These are phyloP conservation scores for Pholiota microspora DNA, from an alignment of 768 basidiomycete species.

Conservation along the genomic window DNA sequence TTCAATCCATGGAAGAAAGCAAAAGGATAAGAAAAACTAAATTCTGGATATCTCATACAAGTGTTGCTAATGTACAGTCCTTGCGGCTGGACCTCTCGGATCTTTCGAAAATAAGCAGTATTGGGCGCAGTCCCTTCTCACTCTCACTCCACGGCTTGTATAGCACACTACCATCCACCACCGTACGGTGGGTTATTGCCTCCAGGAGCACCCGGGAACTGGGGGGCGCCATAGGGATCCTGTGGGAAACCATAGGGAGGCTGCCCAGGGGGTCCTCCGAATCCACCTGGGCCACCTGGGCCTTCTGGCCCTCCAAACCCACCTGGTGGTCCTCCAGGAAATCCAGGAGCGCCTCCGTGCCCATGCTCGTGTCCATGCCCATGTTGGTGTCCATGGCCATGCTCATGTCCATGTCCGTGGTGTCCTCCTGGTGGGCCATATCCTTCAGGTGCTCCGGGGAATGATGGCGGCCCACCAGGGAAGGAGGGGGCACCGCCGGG, in stretches of 20 bases:
- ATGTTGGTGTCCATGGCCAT: conserved; percentile 11
- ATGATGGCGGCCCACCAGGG: conserved; percentile 22
- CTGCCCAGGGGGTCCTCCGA: conserved; percentile 22
- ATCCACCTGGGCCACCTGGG: conserved; percentile 29
- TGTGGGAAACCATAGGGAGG: conserved; percentile 36
- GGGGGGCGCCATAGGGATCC: conserved; percentile 24
- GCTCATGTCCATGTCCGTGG: conserved; percentile 9
- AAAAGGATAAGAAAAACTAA: background rate
- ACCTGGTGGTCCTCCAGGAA: conserved; percentile 13
- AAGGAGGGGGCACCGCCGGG: conserved; percentile 15
- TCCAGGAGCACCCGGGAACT: conserved; percentile 27
- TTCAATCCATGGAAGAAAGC: background rate
- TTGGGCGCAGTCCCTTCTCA: background rate
- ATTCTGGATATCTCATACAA: background rate
- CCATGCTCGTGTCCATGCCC: conserved; percentile 10
- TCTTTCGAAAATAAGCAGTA: background rate
- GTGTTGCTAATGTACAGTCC: background rate
- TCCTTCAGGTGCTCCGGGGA: conserved; percentile 20
- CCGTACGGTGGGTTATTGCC: conserved; percentile 12
- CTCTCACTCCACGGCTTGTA: background rate
- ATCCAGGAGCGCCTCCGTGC: conserved; percentile 6
- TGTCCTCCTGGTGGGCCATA: conserved; percentile 12
- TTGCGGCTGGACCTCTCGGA: background rate
- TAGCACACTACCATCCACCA: conserved; percentile 13
- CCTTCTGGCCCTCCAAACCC: conserved; percentile 13